phyloP scores from a whole-genome alignment of 495 filamentous ascomycete genomes.

The Talaromyces borbonicus region DNA sequence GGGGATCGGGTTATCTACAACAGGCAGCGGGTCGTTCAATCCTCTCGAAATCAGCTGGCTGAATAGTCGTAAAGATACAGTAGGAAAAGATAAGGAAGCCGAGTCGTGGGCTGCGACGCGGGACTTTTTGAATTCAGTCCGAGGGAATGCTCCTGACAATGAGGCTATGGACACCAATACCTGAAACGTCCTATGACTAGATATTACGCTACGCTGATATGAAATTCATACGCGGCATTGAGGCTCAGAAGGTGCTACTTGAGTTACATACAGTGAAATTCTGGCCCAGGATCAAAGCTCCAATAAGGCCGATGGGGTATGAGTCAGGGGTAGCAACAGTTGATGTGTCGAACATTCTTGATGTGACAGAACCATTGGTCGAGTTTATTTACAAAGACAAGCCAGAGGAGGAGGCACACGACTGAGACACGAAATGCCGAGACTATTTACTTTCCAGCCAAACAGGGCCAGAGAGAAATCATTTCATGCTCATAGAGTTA shows the following conservation, averaged over 20 bases:
- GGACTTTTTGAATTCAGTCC: constrained; percentile 33
- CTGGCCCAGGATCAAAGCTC: too few relatives aligned
- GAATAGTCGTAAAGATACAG: constrained; percentile 69
- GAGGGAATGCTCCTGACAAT: constrained; percentile 10
- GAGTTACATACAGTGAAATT: too few relatives aligned
- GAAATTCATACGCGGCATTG: background rate
- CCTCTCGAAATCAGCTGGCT: constrained; percentile 71
- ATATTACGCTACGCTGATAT: background rate
- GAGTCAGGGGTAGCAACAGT: too few relatives aligned
- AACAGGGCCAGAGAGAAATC: background rate
- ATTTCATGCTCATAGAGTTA: constrained; percentile 29
- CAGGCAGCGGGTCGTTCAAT: constrained; percentile 14
- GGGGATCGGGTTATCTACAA: constrained; percentile 8
- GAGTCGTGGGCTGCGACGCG: constrained; percentile 63
- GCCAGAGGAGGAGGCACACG: background rate
- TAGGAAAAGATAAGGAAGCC: constrained; percentile 67
- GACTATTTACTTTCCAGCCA: background rate
- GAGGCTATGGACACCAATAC: constrained; percentile 30
- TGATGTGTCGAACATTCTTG: too few relatives aligned
- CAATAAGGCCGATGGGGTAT: too few relatives aligned
- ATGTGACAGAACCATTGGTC: too few relatives aligned
- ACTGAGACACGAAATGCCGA: background rate
- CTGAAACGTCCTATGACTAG: constrained; percentile 8
- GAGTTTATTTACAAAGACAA: background rate
- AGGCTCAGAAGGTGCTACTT: background rate